Evolutionary conservation across 169 alveolate species (phyloP).

Genomic region (Eimeria praecox): DNA sequence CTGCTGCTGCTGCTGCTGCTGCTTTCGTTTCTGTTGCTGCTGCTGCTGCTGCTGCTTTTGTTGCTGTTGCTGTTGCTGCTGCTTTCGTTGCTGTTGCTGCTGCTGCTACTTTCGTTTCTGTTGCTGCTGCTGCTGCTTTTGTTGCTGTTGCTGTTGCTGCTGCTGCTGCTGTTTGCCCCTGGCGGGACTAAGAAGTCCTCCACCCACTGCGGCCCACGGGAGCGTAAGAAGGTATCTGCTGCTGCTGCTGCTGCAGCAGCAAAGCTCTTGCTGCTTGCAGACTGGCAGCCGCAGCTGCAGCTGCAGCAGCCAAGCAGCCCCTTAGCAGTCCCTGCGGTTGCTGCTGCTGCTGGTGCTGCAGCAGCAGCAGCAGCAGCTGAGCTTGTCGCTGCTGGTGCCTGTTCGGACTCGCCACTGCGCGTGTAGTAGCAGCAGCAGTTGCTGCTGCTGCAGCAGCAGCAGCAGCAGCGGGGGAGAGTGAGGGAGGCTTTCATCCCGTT

Average conservation of each 20-base stretch:
- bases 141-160: no score
- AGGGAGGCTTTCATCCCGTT: conserved; percentile 41
- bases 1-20: not conserved
- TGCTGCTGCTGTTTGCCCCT: not conserved
- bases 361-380: not conserved
- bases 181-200: conserved; percentile 5
- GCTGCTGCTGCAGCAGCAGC: conserved; percentile 39
- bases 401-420: not conserved
- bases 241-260: conserved; percentile 2
- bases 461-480: conserved; percentile 22
- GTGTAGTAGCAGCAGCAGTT: not conserved
- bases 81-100: conserved; percentile 7
- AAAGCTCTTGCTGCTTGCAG: not conserved
- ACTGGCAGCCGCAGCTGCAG: conserved; percentile 48
- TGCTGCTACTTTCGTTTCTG: not conserved
- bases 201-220: conserved; percentile 38
- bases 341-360: not conserved
- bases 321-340: not conserved
- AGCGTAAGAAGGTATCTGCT: not conserved
- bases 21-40: conserved; percentile 29
- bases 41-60: conserved; percentile 4
- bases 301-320: conserved; percentile 64
- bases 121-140: conserved; percentile 15
- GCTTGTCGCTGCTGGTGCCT: conserved; percentile 7
- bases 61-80: not conserved